Conservation (phyloP, 2,329 filamentous ascomycete genomes). For the Biscogniauxia mediterranea region DNA sequence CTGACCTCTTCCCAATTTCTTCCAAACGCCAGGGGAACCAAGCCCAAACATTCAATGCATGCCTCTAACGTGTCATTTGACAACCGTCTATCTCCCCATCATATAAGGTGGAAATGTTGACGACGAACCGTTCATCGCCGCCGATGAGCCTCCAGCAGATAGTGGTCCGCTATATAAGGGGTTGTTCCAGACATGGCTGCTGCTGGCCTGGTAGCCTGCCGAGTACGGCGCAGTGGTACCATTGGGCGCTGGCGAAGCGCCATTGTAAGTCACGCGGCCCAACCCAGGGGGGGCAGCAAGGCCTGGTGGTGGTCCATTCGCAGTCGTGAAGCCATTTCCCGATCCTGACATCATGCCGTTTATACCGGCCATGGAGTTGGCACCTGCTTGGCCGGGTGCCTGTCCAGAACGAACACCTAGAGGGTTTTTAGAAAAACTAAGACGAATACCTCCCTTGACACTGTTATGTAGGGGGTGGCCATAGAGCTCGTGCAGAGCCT, state of each 20-base stretch:
- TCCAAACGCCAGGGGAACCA: slow-evolving; percentile 5
- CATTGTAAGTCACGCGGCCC: slow-evolving; percentile 26
- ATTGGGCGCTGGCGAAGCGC: slow-evolving; percentile 18
- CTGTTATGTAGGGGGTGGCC: slow-evolving; percentile 86
- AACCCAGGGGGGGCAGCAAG: slow-evolving; percentile 74
- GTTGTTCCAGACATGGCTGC: slow-evolving; percentile 26
- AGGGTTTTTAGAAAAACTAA: slow-evolving; percentile 97
- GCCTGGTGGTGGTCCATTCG: slow-evolving; percentile 78
- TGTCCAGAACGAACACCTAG: slow-evolving; percentile 85
- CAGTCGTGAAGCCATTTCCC: slow-evolving; percentile 62
- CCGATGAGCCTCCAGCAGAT: slow-evolving; percentile 22
- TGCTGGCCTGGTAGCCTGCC: slow-evolving; percentile 20
- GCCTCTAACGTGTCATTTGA: not conserved
- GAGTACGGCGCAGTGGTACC: slow-evolving; percentile 25
- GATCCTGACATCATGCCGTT: slow-evolving; percentile 54
- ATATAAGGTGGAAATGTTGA: slow-evolving; percentile 27
- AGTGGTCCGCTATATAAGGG: slow-evolving; percentile 25
- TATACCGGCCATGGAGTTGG: slow-evolving; percentile 51
- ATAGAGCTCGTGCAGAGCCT: slow-evolving; percentile 85
- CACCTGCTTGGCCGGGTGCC: slow-evolving; percentile 42
- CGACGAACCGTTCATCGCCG: slow-evolving; percentile 22
- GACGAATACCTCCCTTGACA: slow-evolving; percentile 87
- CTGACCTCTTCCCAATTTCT: slow-evolving; percentile 1
- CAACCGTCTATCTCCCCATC: slow-evolving; percentile 25
- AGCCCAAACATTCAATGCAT: not conserved